Percentiles rank a stretch among this genome's conserved stretches.
These are phyloP conservation scores for Saxophila tyrrhenica DNA, from an alignment of 495 filamentous ascomycete species.

Conservation along the genomic window DNA sequence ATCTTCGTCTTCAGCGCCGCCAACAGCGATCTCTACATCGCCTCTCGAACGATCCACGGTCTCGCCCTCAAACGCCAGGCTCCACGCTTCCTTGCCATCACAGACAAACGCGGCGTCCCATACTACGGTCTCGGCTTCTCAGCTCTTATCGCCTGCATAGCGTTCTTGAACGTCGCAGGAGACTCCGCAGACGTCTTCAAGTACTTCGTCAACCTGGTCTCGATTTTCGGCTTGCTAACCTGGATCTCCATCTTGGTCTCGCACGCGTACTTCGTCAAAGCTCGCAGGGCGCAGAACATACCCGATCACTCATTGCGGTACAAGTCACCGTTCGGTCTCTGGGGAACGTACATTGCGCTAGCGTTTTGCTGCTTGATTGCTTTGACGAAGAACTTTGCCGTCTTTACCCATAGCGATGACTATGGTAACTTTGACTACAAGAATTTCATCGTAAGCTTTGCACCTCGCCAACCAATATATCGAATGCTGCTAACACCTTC, in stretches of 20 bases:
- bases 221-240: slow-evolving; percentile 40
- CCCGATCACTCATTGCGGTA: slow-evolving; percentile 30
- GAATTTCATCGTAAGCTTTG: slow-evolving; percentile 47
- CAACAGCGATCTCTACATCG: slow-evolving; percentile 72
- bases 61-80: slow-evolving; percentile 56
- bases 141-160: slow-evolving; percentile 43
- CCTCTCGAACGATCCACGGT: slow-evolving; percentile 59
- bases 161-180: slow-evolving; percentile 48
- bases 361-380: slow-evolving; percentile 19
- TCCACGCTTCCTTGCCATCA: slow-evolving; percentile 45
- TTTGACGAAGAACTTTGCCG: slow-evolving; percentile 29
- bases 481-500: too few species aligned
- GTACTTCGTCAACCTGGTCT: slow-evolving; percentile 33
- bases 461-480: too few species aligned
- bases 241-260: slow-evolving; percentile 42
- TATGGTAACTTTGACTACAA: slow-evolving; percentile 21
- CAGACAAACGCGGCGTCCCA: slow-evolving; percentile 51
- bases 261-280: slow-evolving; percentile 66
- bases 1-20: slow-evolving; percentile 56
- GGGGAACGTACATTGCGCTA: slow-evolving; percentile 10
- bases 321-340: slow-evolving; percentile 18
- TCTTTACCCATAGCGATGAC: slow-evolving; percentile 35
- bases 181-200: slow-evolving; percentile 32
- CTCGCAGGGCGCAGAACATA: slow-evolving; percentile 37
- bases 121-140: slow-evolving; percentile 45